Evolutionary conservation across 2,329 filamentous ascomycete genomes (phyloP).

Genomic region (Cryoendolithus antarcticus): DNA sequence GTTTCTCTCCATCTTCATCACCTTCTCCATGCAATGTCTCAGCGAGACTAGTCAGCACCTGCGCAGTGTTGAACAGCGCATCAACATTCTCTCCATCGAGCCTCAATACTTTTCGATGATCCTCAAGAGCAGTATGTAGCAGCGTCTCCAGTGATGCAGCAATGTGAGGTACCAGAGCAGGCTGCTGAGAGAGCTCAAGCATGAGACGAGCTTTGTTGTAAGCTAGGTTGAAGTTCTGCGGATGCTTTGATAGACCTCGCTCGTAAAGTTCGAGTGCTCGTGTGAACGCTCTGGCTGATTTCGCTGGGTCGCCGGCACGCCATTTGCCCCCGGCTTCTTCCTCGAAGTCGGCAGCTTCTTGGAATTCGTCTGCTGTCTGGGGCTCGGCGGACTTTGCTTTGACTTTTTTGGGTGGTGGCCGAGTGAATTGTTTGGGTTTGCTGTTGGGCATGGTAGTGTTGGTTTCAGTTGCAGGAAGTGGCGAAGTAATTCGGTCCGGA

Average conservation of each 20-base stretch:
- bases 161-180: slow-evolving; percentile 48
- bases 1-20: slow-evolving; percentile 32
- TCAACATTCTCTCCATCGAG: slow-evolving; percentile 54
- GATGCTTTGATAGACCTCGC: slow-evolving; percentile 48
- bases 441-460: no score
- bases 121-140: slow-evolving; percentile 48
- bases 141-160: slow-evolving; percentile 41
- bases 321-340: slow-evolving; percentile 66
- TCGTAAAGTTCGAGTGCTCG: slow-evolving; percentile 56
- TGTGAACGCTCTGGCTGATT: slow-evolving; percentile 49
- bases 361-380: slow-evolving; percentile 54
- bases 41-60: slow-evolving; percentile 54
- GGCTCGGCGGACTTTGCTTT: slow-evolving; percentile 33
- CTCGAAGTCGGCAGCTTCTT: slow-evolving; percentile 54
- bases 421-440: slow-evolving; percentile 19
- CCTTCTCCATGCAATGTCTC: slow-evolving; percentile 46
- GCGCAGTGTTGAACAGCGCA: slow-evolving; percentile 58
- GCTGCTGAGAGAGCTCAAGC: slow-evolving; percentile 57
- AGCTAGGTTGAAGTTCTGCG: slow-evolving; percentile 54
- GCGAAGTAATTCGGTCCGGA: no score
- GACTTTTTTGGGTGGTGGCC: slow-evolving; percentile 16
- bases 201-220: slow-evolving; percentile 66
- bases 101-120: slow-evolving; percentile 49
- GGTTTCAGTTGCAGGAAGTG: no score
- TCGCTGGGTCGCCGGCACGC: slow-evolving; percentile 57